A percentile compares a stretch with the other conserved stretches of the same genome.
phyloP scores from a whole-genome alignment of 805 yeast species.

The Wickerhamiella azymoides region DNA sequence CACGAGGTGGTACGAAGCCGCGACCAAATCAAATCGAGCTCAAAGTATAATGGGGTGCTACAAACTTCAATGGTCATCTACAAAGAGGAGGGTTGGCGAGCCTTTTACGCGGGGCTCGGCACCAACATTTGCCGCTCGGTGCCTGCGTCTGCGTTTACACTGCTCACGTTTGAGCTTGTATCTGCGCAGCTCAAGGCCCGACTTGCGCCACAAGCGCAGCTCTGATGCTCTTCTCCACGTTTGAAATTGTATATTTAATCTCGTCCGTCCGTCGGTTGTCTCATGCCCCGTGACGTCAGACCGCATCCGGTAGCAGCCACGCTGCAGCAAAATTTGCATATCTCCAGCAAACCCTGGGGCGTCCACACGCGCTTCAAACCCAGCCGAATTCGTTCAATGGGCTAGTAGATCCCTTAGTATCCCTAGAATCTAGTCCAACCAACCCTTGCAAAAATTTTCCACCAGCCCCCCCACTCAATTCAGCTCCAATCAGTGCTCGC shows the following conservation, averaged over 20 bases:
- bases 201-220: neutral
- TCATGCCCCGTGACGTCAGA: neutral
- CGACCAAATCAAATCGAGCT: constrained; percentile 43
- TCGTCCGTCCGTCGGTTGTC: neutral
- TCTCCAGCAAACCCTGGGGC: no score
- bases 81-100: constrained; percentile 57
- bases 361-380: no score
- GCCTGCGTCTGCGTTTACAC: constrained; percentile 91
- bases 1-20: constrained; percentile 90
- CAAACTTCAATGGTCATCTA: constrained; percentile 31
- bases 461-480: no score
- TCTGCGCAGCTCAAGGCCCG: constrained; percentile 12
- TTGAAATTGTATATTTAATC: neutral
- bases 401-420: no score
- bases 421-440: no score
- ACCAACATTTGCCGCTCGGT: constrained; percentile 81
- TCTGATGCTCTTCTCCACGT: neutral
- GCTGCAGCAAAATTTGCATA: neutral
- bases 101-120: constrained; percentile 80
- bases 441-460: no score
- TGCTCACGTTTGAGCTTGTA: constrained; percentile 66
- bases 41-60: constrained; percentile 25
- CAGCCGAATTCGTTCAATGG: no score
- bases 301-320: neutral
- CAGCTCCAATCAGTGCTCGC: no score